phyloP scores from a whole-genome alignment of 2,329 filamentous ascomycete genomes.

The Cladophialophora psammophila region DNA sequence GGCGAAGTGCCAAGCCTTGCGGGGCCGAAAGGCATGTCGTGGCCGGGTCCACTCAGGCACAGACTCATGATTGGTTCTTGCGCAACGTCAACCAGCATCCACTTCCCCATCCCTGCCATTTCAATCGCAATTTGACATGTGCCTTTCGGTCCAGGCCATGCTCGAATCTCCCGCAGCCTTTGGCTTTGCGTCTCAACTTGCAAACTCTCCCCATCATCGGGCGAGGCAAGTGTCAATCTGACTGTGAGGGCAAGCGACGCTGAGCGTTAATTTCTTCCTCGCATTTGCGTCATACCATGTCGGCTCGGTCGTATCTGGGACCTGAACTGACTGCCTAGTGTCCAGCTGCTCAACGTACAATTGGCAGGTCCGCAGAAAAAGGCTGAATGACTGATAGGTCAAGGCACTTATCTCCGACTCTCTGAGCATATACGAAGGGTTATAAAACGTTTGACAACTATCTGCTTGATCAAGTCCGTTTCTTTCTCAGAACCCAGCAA shows the following conservation, averaged over 20 bases:
- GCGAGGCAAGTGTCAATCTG: background rate
- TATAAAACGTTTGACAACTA: too few species aligned
- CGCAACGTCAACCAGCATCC: slow-evolving; percentile 24
- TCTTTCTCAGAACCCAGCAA: too few species aligned
- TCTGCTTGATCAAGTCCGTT: too few species aligned
- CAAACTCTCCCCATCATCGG: background rate
- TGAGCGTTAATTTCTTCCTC: background rate
- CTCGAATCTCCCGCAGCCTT: background rate
- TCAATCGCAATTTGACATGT: background rate
- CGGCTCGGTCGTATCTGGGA: background rate
- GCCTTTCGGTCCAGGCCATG: background rate
- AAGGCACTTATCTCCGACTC: too few species aligned
- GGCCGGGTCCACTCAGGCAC: background rate
- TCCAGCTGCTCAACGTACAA: background rate
- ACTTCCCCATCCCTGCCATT: background rate
- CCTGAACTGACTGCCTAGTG: background rate
- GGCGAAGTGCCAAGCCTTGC: background rate
- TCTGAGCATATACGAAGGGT: too few species aligned
- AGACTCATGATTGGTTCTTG: slow-evolving; percentile 17
- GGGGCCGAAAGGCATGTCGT: background rate
- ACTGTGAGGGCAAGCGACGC: background rate
- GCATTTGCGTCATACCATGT: background rate
- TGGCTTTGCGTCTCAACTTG: background rate
- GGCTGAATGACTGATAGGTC: background rate
- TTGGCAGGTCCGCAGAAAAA: background rate